Percentiles rank a stretch among this genome's conserved stretches.
These are phyloP conservation scores for Cylindricascospora bacillispora DNA, from an alignment of 1,139 yeast genomes.

Conservation along the genomic window DNA sequence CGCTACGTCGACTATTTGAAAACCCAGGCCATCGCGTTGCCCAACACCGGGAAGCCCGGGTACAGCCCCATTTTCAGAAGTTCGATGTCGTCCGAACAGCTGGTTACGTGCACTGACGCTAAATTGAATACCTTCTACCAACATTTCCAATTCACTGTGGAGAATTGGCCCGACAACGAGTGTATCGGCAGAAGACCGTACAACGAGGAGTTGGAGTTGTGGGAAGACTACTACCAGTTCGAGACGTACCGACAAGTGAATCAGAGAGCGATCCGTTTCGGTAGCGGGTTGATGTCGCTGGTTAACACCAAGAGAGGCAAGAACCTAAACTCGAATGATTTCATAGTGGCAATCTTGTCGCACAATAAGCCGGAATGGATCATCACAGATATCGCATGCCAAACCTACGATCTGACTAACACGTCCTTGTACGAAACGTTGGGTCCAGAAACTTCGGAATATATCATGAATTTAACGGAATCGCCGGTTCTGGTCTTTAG, in stretches of 20 bases:
- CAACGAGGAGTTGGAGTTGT: constrained; percentile 32
- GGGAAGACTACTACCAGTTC: constrained; percentile 35
- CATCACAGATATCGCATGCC: constrained; percentile 47
- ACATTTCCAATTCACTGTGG: constrained; percentile 34
- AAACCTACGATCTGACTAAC: constrained; percentile 36
- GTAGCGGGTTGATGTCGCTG: constrained; percentile 51
- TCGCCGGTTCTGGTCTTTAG: constrained; percentile 43
- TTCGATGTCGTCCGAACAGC: constrained; percentile 27
- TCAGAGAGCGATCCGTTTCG: constrained; percentile 37
- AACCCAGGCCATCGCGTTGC: constrained; percentile 32
- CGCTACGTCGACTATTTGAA: constrained; percentile 13
- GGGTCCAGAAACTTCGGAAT: constrained; percentile 46
- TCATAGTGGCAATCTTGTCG: constrained; percentile 43
- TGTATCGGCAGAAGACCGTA: constrained; percentile 42
- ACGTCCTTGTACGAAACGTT: constrained; percentile 58
- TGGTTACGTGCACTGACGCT: constrained; percentile 39
- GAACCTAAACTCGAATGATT: constrained; percentile 27
- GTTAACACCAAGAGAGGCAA: constrained; percentile 30
- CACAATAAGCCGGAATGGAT: constrained; percentile 50
- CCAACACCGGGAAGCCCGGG: constrained; percentile 36
- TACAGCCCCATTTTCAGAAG: constrained; percentile 45
- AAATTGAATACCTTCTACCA: constrained; percentile 38
- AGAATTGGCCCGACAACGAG: constrained; percentile 28
- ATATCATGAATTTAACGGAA: constrained; percentile 44
- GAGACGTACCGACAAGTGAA: constrained; percentile 34